A percentile compares a stretch with the other conserved stretches of the same genome.
These are phyloP conservation scores for Tetraselmis chui DNA, from an alignment of 139 green algal genomes.

Conservation along the genomic window DNA sequence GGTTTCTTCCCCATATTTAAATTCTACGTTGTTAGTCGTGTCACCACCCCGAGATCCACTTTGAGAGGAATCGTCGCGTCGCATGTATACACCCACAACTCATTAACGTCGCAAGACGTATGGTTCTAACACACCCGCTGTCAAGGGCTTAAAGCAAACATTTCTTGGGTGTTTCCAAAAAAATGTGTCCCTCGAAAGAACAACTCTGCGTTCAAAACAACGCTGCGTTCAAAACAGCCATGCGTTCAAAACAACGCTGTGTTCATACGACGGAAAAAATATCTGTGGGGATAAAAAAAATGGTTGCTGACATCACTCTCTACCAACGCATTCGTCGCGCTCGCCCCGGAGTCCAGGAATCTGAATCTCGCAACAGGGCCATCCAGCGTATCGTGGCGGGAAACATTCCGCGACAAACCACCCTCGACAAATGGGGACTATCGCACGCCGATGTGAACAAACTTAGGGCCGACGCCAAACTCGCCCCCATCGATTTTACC, in stretches of 20 bases:
- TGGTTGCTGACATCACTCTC: background rate
- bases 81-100: no score
- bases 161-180: no score
- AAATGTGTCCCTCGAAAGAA: no score
- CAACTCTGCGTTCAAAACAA: no score
- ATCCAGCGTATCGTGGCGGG: background rate
- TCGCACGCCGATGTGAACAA: background rate
- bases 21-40: no score
- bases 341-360: background rate
- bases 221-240: background rate
- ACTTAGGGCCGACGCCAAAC: background rate
- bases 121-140: no score
- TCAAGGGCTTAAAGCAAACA: no score
- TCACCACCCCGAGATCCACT: no score
- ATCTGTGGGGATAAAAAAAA: background rate
- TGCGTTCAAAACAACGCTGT: background rate
- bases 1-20: no score
- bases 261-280: background rate
- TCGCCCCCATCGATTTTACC: background rate
- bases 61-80: no score
- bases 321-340: background rate
- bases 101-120: no score
- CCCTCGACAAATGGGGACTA: background rate
- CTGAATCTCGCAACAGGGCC: background rate
- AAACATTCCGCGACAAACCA: background rate